Evolutionary conservation across 495 filamentous ascomycete species (phyloP).

Genomic region (Chaetomium cochliodes): DNA sequence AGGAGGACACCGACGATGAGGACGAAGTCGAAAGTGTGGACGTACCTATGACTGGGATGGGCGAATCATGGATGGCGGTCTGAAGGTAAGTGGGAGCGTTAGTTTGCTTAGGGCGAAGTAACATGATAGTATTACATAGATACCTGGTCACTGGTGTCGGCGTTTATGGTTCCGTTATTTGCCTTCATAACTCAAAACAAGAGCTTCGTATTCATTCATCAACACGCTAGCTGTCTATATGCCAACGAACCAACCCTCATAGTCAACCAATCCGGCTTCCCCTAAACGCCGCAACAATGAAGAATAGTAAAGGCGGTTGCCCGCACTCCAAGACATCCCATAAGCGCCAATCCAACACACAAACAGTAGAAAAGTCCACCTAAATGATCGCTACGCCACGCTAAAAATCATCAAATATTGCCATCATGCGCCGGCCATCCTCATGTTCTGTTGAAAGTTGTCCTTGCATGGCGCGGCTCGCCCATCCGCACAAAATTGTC

Average conservation of each 20-base stretch:
- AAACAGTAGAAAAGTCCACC: neutral
- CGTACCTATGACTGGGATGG: constrained; percentile 6
- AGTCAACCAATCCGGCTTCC: neutral
- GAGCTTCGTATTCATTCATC: neutral
- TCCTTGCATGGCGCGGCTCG: neutral
- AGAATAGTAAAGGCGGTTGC: neutral
- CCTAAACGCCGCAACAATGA: neutral
- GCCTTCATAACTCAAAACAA: neutral
- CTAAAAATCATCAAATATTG: neutral
- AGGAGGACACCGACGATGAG: neutral
- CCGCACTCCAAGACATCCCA: neutral
- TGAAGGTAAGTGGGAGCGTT: neutral
- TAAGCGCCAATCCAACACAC: neutral
- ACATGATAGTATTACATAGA: neutral
- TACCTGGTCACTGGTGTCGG: neutral
- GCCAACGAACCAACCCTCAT: neutral
- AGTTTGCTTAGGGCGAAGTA: neutral
- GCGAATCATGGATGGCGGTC: constrained; percentile 4
- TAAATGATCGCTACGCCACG: constrained; percentile 12
- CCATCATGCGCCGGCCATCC: neutral
- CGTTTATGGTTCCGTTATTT: neutral
- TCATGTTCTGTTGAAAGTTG: neutral
- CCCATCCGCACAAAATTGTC: neutral
- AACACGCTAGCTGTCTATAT: constrained; percentile 9
- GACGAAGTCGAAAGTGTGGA: neutral